Percentiles rank a stretch among this genome's conserved stretches.
Evolutionary conservation across 1,139 yeast species (phyloP).

Genomic region (Suhomyces atakaporum): DNA sequence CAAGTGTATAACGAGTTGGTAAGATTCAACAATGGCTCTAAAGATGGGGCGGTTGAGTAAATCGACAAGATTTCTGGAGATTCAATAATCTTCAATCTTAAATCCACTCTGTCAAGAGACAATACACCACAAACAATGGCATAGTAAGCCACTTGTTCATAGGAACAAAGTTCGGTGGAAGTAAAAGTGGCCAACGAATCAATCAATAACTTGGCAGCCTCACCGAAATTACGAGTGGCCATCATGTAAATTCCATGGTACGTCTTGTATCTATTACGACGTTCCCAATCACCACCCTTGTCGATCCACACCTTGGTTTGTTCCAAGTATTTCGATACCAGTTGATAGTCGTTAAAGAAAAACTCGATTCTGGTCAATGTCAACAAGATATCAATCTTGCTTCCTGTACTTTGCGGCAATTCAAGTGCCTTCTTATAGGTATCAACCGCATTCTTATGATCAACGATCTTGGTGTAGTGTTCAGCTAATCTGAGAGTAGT

Average conservation of each 20-base stretch:
- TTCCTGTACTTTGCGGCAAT: slow-evolving; percentile 82
- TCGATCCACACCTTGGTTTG: slow-evolving; percentile 76
- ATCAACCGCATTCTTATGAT: slow-evolving; percentile 68
- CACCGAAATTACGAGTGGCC: slow-evolving; percentile 83
- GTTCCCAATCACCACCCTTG: slow-evolving; percentile 99
- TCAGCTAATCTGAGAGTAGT: slow-evolving; percentile 84
- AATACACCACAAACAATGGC: slow-evolving; percentile 87
- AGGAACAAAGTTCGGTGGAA: slow-evolving; percentile 86
- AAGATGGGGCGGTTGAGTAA: slow-evolving; percentile 66
- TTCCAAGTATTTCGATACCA: slow-evolving; percentile 73
- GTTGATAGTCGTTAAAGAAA: slow-evolving; percentile 76
- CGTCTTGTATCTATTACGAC: slow-evolving; percentile 91
- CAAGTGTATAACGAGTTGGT: slow-evolving; percentile 88
- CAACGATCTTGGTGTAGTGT: slow-evolving; percentile 83
- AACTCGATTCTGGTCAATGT: slow-evolving; percentile 84
- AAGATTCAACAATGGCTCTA: slow-evolving; percentile 81
- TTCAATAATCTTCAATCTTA: slow-evolving; percentile 83
- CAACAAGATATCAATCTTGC: slow-evolving; percentile 82
- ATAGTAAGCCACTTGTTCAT: slow-evolving; percentile 87
- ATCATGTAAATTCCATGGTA: slow-evolving; percentile 82
- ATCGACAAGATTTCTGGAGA: slow-evolving; percentile 91
- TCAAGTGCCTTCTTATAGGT: slow-evolving; percentile 77
- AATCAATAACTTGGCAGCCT: slow-evolving; percentile 79
- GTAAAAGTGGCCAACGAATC: slow-evolving; percentile 96
- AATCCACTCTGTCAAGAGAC: slow-evolving; percentile 77